These are phyloP conservation scores for Bruguiera sexangula DNA, from an alignment of 345 rosid genomes.

Conservation along the genomic window DNA sequence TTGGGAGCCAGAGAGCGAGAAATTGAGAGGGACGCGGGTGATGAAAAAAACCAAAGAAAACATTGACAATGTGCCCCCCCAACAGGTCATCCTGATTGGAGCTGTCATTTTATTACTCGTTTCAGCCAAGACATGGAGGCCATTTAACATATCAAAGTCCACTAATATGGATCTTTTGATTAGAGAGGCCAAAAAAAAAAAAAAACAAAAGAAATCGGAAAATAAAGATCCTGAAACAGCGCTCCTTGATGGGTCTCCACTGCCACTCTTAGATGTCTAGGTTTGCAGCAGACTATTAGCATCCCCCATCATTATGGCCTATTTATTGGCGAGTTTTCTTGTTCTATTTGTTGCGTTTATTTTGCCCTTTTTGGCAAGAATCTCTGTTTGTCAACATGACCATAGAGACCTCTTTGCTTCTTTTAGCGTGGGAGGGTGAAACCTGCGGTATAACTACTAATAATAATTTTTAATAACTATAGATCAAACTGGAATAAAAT, in stretches of 20 bases:
- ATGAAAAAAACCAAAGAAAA: neutral
- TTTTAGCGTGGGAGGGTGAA: no score
- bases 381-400: no score
- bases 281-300: neutral
- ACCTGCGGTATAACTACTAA: no score
- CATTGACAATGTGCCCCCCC: neutral
- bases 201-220: neutral
- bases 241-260: neutral
- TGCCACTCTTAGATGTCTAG: neutral
- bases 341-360: no score
- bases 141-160: neutral
- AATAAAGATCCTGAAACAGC: neutral
- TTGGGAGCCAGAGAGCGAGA: no score
- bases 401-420: no score
- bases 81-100: neutral
- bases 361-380: neutral
- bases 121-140: slow-evolving; percentile 2
- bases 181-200: slow-evolving; percentile 1
- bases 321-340: neutral
- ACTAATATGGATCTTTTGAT: slow-evolving; percentile 6
- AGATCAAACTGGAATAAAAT: no score
- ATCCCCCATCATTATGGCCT: neutral
- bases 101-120: neutral
- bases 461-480: no score
- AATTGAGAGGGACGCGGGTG: neutral